Evolutionary conservation across 1,284 basidiomycete species (phyloP), one percentile per base, ranked within the genome.

Genomic region (Pisolithus thermaeus): DNA sequence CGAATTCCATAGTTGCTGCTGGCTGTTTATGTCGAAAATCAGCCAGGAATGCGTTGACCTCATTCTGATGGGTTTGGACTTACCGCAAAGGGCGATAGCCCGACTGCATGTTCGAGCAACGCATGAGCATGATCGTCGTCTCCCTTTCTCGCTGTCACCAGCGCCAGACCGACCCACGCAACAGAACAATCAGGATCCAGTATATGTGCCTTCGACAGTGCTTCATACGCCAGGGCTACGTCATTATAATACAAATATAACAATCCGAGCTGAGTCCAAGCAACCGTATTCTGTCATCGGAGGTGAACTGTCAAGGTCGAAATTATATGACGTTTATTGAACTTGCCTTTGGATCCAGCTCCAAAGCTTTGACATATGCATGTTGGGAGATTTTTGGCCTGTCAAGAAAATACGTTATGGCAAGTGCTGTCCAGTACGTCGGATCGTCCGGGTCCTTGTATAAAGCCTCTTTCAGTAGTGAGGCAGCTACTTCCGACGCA

Each of bases 81-180:
- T 63, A 92, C 88, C 57, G 89, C 73, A 40, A 83, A 80, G 7
- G 82, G 76, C 2, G 84, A 77, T 39, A 98, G 67, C 4, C 81
- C 78, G 22, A 89, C 79, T 1, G 93, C 88, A 68, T 99, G 94
- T 54, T 89, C 87, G 46, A 95, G 83, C 46, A 98, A 70, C 7
- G 84, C 77, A 18, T 75, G 73, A 0, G 90, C 84, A 51, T 91
- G 84, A 14, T 69, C 64, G 7, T 77, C 64, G 56, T 90, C 81
- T 0, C 81, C 83, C 52, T 87, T 84, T 40, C 72, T 68, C 14
- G 78, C 77, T 16, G 93, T 92, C 20, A 97, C 76, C 39, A 97
- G 70, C 5, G 87, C 93, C 65, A 96, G 94, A 1, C 95, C 97
- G 14, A 97, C 78, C 97, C 97, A 99, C n/a, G 93, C 86, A 27